Evolutionary conservation across 2,329 filamentous ascomycete species (phyloP), one percentile per base, ranked within the genome.

Genomic region (Aspergillus sp.): DNA sequence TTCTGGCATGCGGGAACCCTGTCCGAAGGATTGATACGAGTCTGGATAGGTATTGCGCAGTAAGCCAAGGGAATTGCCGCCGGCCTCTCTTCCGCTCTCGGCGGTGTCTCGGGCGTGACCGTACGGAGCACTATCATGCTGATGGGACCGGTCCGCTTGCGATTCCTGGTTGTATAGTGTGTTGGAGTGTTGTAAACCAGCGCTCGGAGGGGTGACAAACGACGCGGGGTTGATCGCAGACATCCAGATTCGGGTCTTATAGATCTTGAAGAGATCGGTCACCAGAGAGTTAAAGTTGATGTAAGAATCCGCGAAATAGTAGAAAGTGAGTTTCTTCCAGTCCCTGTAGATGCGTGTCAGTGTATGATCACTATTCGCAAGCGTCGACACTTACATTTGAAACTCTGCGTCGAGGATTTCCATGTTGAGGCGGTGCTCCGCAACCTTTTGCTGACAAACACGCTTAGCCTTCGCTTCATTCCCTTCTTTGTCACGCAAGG

Each of bases 201-300:
- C 78, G 3, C 84, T 85, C 16, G 89, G 88, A 57, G 68, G 67
- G 1, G 86, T 92, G 20, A 89, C 89, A 71, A 97, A 96, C 0
- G 93, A 96, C 4, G 93, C 94, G 7, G 94, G 94, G 69, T 99
- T 99, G 72, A 99, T 95, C 3, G 94, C 94, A 4, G 93, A 97
- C 90, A 99, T 96, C 94, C 94, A 99, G 65, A 99, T 99, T 62
- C 95, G 85, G 19, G 93, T 96, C 78, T 99, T 99, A 81, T 97
- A 99, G 57, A 97, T 93, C 75, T 97, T 97, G 82, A 97, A 99
- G 11, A 99, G 80, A 68, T 99, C 94, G 0, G 92, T 96, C 49
- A 99, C 94, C 14, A 99, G 83, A 2, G 90, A 90, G 70, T 99
- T 99, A 81, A 99, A 99, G 76, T 97, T 97, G 79, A 99, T 96